Base-by-base conservation (phyloP, 2,329 filamentous ascomycete species). In the Pseudomassariella vexata region DNA sequence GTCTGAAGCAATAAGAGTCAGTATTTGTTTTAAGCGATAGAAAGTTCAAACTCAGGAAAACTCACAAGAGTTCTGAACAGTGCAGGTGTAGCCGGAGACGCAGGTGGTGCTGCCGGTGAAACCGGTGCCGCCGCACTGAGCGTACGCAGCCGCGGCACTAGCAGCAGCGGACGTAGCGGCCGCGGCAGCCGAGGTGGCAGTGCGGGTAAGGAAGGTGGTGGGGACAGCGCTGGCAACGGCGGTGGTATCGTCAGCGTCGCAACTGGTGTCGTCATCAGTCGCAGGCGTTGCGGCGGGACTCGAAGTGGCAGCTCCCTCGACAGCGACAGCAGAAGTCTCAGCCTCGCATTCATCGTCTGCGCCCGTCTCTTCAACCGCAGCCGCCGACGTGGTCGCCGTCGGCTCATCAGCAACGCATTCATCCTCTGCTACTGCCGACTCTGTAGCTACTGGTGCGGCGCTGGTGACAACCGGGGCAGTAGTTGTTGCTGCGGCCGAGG, bases 61-160 rank as follows among this genome's bases (percentile, higher is more conserved):
- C n/a, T n/a, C n/a, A n/a, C n/a, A n/a, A 36, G 52, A 59, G 41
- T 67, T 68, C 43, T 49, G 67, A 14, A 55, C 45, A 42, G 35
- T 46, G 42, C 65, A 68, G 2, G 45, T 47, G 33, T 62, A 66
- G 5, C 65, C 65, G 11, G 56, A 49, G 9, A 60, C 48, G 28
- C 65, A 68, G 0, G 54, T 57, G 4, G 52, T 66, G 1, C 47
- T 22, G 1, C 65, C 64, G 9, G 43, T 41, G 48, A 51, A 66
- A 25, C 37, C 42, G 10, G 44, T 47, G 12, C 65, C 66, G 19
- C 66, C 66, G 21, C 65, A 68, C 42, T 68, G 64, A 2, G 38
- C 53, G 45, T 53, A 68, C 2, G 59, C 52, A 6, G 42, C 43
- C n/a, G n/a, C n/a, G n/a, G n/a, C n/a, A n/a, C n/a, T n/a, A n/a